These are phyloP conservation scores for Castanea mollissima DNA, from an alignment of 306 rosid species.

Conservation along the genomic window DNA sequence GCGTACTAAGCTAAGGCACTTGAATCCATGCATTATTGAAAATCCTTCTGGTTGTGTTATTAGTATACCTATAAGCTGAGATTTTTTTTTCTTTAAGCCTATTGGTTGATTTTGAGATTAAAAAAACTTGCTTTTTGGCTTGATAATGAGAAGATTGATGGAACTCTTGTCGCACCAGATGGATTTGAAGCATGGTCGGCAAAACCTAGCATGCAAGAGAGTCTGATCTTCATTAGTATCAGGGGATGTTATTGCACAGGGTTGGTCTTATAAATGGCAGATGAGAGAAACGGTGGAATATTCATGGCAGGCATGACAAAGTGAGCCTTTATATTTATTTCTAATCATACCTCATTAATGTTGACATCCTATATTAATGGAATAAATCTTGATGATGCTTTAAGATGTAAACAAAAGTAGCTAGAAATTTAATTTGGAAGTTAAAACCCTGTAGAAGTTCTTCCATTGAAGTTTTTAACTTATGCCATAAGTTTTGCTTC, in stretches of 20 bases:
- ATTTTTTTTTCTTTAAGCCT: neutral
- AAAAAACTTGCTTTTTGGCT: neutral
- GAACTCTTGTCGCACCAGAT: constrained; percentile 48
- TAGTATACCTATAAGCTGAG: no score
- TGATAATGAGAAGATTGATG: constrained; percentile 40
- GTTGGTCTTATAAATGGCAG: constrained; percentile 53
- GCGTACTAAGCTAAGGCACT: no score
- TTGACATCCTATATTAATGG: no score
- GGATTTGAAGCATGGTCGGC: constrained; percentile 21
- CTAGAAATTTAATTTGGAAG: no score
- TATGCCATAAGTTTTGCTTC: no score
- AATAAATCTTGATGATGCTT: no score
- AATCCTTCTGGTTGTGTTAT: no score
- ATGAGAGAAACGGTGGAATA: constrained; percentile 69
- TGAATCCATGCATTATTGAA: no score
- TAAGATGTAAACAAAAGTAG: no score
- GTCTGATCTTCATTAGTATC: constrained; percentile 54
- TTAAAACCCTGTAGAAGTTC: no score
- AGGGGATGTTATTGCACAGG: constrained; percentile 42
- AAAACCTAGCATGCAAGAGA: constrained; percentile 31
- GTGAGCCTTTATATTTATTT: constrained; percentile 3
- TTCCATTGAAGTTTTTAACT: neutral
- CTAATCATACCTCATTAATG: no score
- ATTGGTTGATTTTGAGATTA: neutral
- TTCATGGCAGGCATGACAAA: constrained; percentile 53